Conservation (phyloP, 192 early-diverging fungal species). For the Dispira parvispora region DNA sequence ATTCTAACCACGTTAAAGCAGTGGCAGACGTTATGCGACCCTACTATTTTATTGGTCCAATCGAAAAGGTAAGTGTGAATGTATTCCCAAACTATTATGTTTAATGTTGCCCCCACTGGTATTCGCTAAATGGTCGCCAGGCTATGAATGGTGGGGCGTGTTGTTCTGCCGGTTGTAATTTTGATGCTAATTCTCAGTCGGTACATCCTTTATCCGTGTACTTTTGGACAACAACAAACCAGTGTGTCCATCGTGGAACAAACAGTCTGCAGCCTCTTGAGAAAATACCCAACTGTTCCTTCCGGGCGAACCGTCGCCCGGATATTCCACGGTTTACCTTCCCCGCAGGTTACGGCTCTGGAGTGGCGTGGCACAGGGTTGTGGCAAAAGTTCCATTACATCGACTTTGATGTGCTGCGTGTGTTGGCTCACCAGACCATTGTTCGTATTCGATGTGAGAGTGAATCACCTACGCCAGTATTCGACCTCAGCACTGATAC, state of each 20-base stretch:
- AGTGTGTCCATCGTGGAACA: not conserved
- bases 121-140: no score
- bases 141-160: no score
- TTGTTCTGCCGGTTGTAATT: not conserved
- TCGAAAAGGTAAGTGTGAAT: not conserved
- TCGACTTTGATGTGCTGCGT: slow-evolving; percentile 8
- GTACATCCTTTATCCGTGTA: not conserved
- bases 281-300: slow-evolving; percentile 12
- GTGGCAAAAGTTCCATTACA: slow-evolving; percentile 9
- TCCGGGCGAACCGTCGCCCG: slow-evolving; percentile 23
- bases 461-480: no score
- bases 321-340: slow-evolving; percentile 23
- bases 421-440: not conserved
- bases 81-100: not conserved
- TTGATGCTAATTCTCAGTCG: not conserved
- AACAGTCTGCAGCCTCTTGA: not conserved
- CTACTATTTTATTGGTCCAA: not conserved
- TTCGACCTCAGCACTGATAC: no score
- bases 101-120: no score
- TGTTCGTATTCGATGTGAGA: not conserved
- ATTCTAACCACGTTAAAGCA: not conserved
- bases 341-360: slow-evolving; percentile 9
- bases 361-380: not conserved
- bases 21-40: not conserved
- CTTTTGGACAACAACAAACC: not conserved